Evolutionary conservation across 805 yeast genomes (phyloP), one percentile per base, ranked within the genome.

Genomic region (Metschnikowia baotianmanensis): DNA sequence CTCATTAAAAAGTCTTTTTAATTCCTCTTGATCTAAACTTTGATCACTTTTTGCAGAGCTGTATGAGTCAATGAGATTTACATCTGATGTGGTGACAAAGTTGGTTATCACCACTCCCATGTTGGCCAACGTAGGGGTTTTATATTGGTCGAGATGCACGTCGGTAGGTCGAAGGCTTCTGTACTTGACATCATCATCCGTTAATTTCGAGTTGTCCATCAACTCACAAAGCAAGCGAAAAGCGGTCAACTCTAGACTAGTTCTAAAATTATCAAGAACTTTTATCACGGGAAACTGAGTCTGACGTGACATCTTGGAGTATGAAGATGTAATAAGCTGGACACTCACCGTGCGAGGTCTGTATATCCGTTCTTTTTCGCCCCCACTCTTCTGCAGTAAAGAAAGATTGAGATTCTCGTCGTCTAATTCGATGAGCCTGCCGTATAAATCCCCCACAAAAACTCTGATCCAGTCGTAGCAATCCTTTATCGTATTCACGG

Each of bases 391-490:
- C 37, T 53, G 62, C 55, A 52, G 57, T 42, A 54, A 30, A 17
- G 58, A 56, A 11, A 56, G 46, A 32, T 65, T 59, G 43, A 65
- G 36, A 47, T 59, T 63, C 51, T 88, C 95, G 47, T 86, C 90
- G 44, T 80, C 86, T 16, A 83, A 54, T 51, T 91, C 98, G 21
- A 74, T 67, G 5, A 90, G 59, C 40, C 99, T 60, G 36, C 81
- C 79, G 21, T 76, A 64, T 22, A 91, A 61, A 53, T 91, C 99
- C 0, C 89, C 90, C 2, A 85, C 74, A 65, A 82, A 90, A 0
- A 91, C 95, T 27, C 72, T 78, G 6, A 91, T 63, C 99, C 99
- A 91, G 16, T 78, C 80, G 4, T 67, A 48, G 17, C 86, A 77
- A 50, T 86, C 96, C 2, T 65, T 66, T 6, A 72, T 46, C 2